Evolutionary conservation across 2,329 filamentous ascomycete genomes (phyloP), one percentile per base, ranked within the genome.

Genomic region (Huntiella decipiens): DNA sequence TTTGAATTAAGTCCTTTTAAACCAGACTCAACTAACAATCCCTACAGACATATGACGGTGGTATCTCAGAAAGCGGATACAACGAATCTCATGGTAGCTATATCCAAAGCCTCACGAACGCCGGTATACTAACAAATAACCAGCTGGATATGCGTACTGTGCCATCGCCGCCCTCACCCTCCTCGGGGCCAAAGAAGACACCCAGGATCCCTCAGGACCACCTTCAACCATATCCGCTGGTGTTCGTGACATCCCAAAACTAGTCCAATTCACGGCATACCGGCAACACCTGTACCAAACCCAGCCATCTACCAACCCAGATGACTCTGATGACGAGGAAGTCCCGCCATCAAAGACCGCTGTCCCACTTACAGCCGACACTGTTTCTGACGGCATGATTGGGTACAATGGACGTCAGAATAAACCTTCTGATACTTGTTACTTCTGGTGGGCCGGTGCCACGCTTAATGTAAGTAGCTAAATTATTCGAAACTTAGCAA

Each of bases 351-450:
- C 47, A 3, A 48, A 51, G 19, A 44, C 36, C 8, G 47, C 44
- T 4, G 39, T 46, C 3, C 28, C 47, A 5, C 22, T 33, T 5
- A 36, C 46, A 17, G 13, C 34, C n/a, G 47, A 49, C n/a, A 31
- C 22, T 12, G 51, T 13, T 2, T n/a, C 19, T 8, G 32, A 31
- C 16, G 60, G 64, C 7, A 72, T 70, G 55, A 71, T 84, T 1
- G 91, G 87, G 7, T 86, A 92, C 63, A 94, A 92, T 56, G 91
- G 91, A 19, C 77, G 91, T 43, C 77, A 75, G 58, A 95, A 94
- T 64, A 98, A 98, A 61, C 71, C 79, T 41, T 82, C 83, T 7
- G 91, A 98, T 61, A 96, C 91, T 0, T 98, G 91, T 63, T 98
- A 98, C 60, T 80, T 77, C 16, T 98, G 88, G 68, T 98, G 91